Evolutionary conservation across 331 rosid species (phyloP).

Genomic region (Rhamnella rubrinervis): DNA sequence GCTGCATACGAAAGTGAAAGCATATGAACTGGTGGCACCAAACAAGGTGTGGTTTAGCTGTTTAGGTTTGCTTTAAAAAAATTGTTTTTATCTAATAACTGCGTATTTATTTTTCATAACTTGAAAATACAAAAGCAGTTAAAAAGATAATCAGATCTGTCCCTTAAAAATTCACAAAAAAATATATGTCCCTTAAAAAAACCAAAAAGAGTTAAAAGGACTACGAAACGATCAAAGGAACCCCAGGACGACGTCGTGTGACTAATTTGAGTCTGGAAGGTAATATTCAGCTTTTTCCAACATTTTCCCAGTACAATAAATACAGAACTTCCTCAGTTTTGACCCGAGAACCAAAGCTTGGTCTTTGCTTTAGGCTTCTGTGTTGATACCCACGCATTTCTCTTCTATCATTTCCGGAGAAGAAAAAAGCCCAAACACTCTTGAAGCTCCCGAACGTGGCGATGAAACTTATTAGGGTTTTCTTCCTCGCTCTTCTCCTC

Average conservation of each 20-base stretch:
- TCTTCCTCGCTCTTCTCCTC: conserved; percentile 66
- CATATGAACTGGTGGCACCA: too few relatives aligned
- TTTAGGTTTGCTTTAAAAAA: too few relatives aligned
- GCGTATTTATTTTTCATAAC: too few relatives aligned
- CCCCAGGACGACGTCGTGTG: background rate
- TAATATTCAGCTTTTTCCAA: background rate
- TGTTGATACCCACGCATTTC: background rate
- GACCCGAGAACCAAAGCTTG: conserved; percentile 18
- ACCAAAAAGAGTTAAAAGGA: too few relatives aligned
- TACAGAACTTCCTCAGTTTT: conserved; percentile 7
- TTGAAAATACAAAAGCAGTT: too few relatives aligned
- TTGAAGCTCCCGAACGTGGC: conserved; percentile 34
- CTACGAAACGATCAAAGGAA: background rate
- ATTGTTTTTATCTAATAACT: too few relatives aligned
- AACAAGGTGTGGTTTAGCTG: too few relatives aligned
- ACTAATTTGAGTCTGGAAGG: background rate
- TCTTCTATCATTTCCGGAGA: background rate
- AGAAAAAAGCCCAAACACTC: background rate
- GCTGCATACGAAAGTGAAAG: too few relatives aligned
- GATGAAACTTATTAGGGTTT: conserved; percentile 40
- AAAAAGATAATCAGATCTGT: too few relatives aligned
- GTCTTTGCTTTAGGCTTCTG: background rate
- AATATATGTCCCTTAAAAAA: too few relatives aligned
- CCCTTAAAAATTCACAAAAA: too few relatives aligned
- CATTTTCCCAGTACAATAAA: background rate